A percentile compares a stretch with the other conserved stretches of the same genome.
These are phyloP conservation scores for Trichosporon inkin DNA, from an alignment of 1,284 basidiomycete genomes.

Conservation along the genomic window DNA sequence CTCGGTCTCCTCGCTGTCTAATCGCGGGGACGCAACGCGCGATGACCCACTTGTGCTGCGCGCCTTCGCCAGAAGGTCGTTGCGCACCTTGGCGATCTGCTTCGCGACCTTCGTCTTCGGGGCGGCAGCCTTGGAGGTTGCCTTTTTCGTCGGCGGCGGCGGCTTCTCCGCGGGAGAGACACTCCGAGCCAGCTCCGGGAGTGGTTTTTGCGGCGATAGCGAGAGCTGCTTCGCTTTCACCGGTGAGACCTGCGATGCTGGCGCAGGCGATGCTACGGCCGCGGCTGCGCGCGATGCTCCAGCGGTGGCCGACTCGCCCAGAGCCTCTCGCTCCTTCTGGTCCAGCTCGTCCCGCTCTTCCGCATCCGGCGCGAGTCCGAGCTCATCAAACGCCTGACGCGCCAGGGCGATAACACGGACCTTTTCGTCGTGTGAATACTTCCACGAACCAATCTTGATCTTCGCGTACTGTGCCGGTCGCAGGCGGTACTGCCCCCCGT, in stretches of 20 bases:
- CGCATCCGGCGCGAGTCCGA: conserved; percentile 33
- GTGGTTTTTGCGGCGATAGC: neutral
- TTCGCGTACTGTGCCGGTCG: conserved; percentile 42
- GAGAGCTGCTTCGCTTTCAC: neutral
- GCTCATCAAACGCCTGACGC: conserved; percentile 42
- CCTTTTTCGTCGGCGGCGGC: conserved; percentile 8
- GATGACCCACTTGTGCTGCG: neutral
- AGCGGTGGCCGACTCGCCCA: conserved; percentile 8
- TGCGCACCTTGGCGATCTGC: conserved; percentile 32
- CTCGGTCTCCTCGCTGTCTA: neutral
- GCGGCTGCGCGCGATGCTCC: neutral
- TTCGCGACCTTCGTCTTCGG: conserved; percentile 29
- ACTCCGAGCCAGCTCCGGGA: neutral
- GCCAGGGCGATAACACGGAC: conserved; percentile 34
- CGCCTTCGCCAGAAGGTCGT: conserved; percentile 22
- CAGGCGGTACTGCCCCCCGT: conserved; percentile 25
- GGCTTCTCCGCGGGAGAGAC: conserved; percentile 14
- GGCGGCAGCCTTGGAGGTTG: conserved; percentile 7
- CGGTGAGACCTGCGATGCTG: neutral
- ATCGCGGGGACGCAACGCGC: neutral
- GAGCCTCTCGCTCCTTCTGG: conserved; percentile 32
- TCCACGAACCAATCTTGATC: conserved; percentile 41
- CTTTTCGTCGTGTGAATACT: conserved; percentile 41
- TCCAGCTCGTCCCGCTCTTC: conserved; percentile 41
- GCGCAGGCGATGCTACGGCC: neutral